Evolutionary conservation across 1,139 yeast genomes (phyloP), one percentile per base, ranked within the genome.

Genomic region (Lodderomyces metapsilosis): DNA sequence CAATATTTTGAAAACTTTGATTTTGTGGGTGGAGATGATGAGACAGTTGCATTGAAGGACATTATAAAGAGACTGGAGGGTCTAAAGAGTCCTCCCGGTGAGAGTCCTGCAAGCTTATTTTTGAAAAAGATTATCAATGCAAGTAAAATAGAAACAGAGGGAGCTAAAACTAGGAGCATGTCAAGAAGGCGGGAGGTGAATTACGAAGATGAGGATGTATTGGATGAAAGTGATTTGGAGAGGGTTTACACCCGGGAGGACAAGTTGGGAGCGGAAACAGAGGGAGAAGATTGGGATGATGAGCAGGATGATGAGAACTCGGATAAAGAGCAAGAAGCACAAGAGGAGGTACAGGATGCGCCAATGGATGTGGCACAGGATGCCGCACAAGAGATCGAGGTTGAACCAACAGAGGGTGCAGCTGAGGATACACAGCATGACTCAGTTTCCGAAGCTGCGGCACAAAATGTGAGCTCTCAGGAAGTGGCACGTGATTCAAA

Each of bases 171-270:
- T 18, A 21, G 25, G n/a, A 15, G 24, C 20, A 12, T 23, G 10
- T 21, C 32, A 15, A 28, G 31, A 11, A 32, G 25, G n/a, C 32
- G 33, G 15, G 43, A 38, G 22, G 36, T 20, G 22, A 38, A 34
- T n/a, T 40, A 37, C 13, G 51, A 45, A 5, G 49, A 48, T 7
- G 54, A 49, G 39, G 53, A 48, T 8, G 47, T 50, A 8, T 44
- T 48, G 42, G 57, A 48, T 38, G 60, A 52, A 38, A 52, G 54
- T 37, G 56, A 50, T 38, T 48, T 56, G 36, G 55, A 50, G 17
- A 51, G 41, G 25, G 38, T 33, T 30, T 12, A 17, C n/a, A 32
- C 20, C 3, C 24, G 20, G 6, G 34, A 37, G 10, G 39, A 30
- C 9, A 32, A 37, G 16, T 33, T 27, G 12, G 28, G 11, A 15